A percentile compares a stretch with the other conserved stretches of the same genome.
Conservation (phyloP, 257 asterid species). For the Nicotiana undulata region DNA sequence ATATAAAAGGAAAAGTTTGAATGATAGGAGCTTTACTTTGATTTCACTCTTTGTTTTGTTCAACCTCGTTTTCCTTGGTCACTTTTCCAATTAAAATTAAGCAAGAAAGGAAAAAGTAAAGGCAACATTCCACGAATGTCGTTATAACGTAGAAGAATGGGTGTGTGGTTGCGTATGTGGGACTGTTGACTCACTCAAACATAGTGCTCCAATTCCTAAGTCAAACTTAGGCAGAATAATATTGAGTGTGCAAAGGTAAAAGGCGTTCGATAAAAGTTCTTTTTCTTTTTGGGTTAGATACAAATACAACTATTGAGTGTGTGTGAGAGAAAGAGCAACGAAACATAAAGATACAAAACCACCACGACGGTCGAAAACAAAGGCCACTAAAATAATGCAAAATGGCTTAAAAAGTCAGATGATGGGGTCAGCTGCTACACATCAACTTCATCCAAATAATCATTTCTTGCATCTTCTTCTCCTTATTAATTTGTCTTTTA, state of each 20-base stretch:
- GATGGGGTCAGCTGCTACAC: background rate
- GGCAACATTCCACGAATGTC: background rate
- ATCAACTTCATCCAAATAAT: background rate
- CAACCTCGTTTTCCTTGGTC: background rate
- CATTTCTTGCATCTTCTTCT: conserved; percentile 2
- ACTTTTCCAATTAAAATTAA: background rate
- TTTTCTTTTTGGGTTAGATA: no score
- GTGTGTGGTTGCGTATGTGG: background rate
- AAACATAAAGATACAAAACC: conserved; percentile 3
- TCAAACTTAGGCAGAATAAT: background rate
- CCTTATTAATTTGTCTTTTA: background rate
- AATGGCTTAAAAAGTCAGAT: background rate
- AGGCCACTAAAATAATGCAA: background rate
- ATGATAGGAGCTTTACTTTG: background rate
- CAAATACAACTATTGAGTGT: background rate
- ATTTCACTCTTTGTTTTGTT: background rate
- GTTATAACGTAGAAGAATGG: conserved; percentile 1
- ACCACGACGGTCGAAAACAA: background rate
- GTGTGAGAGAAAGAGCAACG: background rate
- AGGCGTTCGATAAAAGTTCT: no score
- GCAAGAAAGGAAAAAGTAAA: background rate
- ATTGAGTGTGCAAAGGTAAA: background rate
- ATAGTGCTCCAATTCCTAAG: background rate
- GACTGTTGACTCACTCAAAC: conserved; percentile 5
- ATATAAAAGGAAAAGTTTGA: no score